Evolutionary conservation across 129 eudicot species (phyloP), one percentile per base, ranked within the genome.

Genomic region (Escallonia herrerae): DNA sequence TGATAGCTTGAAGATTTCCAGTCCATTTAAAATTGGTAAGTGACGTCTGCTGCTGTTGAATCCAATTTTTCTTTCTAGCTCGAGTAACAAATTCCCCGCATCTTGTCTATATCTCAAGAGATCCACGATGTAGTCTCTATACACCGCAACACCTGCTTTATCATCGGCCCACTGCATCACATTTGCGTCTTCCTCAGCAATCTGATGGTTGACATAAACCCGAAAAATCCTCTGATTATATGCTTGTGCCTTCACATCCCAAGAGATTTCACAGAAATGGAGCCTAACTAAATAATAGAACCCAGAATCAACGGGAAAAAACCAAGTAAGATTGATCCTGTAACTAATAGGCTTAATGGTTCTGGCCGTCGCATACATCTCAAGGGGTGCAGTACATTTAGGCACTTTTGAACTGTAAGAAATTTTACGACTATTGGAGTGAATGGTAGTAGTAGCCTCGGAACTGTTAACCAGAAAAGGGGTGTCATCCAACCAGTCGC

Each of bases 1-100:
- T 0, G 73, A 10, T 8, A 77, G 7, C 62, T 66, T 77, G 73
- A 77, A 77, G 2, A 77, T 71, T 53, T 77, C 82, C 9, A 77
- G 48, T 0, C 77, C 82, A 42, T 77, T 77, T 22, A 77, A 77
- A 8, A 71, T 12, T 5, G 60, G 33, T 22, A 1, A 22, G 33
- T 22, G 1, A 22, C 0, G 33, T 22, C 1, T 22, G 33, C 33
- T 22, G 33, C 33, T 1, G 33, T 22, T 22, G 33, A 1, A 22
- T 22, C 33, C 33, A 22, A 22, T 22, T 22, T 22, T 22, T 0
- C 33, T 22, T 22, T 22, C 33, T 22, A 22, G 33, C 33, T 22
- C 33, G 33, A 22, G 33, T 22, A 1, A 22, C 33, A 22, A 22
- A 1, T 22, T 22, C 33, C 33, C 33, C 1, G 33, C 33, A 22